Base-by-base conservation (phyloP, 2,329 filamentous ascomycete species). In the Venturiaceae sp. region DNA sequence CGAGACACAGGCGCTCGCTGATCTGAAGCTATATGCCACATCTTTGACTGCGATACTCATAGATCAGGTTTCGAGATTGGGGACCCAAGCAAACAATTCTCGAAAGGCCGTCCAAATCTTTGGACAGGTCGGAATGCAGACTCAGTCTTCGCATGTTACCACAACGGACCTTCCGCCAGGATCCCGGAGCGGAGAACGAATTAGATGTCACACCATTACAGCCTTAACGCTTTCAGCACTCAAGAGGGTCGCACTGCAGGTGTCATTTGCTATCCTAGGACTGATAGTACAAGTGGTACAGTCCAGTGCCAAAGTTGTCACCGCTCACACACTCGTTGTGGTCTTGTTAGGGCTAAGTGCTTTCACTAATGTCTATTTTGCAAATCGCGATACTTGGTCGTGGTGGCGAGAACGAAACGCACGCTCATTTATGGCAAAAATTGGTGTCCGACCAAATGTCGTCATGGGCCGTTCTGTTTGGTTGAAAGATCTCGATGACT, bases 351-450 rank as follows among this genome's bases (percentile, higher is more conserved):
- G 78, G 0, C 65, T 87, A 32, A 96, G 91, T 67, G 71, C 84
- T 13, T 66, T 90, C 11, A 80, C 84, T 53, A 97, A 97, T 67
- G 72, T 87, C 23, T 80, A 91, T 64, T 83, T 92, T 67, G 85
- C 88, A 0, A 88, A 87, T 13, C 83, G 85, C 62, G 85, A 90
- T 67, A 82, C 83, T 6, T 83, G 85, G 65, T 78, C 81, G 1
- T 97, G 91, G 91, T 96, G 89, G 87, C 80, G 83, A 50, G 92
- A 97, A 73, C 83, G 90, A 59, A 86, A 83, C 60, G 90, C 92
- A 1, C 82, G 81, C 16, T 85, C 80, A 41, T 96, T 92, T 70
- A 94, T 99, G 90, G 77, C 76, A 41, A 79, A 83, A 19, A 74
- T 96, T 16, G 90, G 91, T 6, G 83, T 95, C 2, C 21, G 52